A percentile compares a stretch with the other conserved stretches of the same genome.
These are phyloP conservation scores for Diutina neorugosa DNA, from an alignment of 1,139 yeast genomes.

Conservation along the genomic window DNA sequence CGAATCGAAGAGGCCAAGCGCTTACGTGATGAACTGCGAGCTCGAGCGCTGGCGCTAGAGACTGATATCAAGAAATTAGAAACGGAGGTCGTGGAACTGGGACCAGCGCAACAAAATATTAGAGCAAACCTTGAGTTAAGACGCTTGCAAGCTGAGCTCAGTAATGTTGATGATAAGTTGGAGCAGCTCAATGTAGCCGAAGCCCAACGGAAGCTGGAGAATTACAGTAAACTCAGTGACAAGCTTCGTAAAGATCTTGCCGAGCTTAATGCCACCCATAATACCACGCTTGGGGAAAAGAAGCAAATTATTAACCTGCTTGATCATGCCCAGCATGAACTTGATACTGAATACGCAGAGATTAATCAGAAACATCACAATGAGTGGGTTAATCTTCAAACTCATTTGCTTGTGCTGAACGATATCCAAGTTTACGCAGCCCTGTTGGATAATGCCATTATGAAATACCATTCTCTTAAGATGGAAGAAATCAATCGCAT, in stretches of 20 bases:
- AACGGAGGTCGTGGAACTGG: constrained; percentile 22
- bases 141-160: constrained; percentile 17
- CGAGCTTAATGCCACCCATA: constrained; percentile 50
- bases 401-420: constrained; percentile 67
- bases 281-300: constrained; percentile 76
- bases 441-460: constrained; percentile 85
- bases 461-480: constrained; percentile 83
- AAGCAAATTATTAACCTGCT: constrained; percentile 74
- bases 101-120: constrained; percentile 24
- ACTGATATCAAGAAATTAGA: constrained; percentile 15
- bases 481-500: constrained; percentile 89
- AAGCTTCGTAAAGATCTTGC: constrained; percentile 44
- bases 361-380: constrained; percentile 52
- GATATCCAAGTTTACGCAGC: constrained; percentile 75
- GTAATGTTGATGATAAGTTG: constrained; percentile 17
- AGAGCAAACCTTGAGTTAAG: constrained; percentile 30
- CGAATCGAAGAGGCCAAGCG: constrained; percentile 30
- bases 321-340: constrained; percentile 39
- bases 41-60: constrained; percentile 4
- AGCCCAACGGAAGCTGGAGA: constrained; percentile 54
- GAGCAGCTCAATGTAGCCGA: constrained; percentile 32
- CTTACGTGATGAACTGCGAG: neutral
- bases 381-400: constrained; percentile 69
- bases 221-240: constrained; percentile 49
- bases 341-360: constrained; percentile 58